phyloP scores from a whole-genome alignment of 768 basidiomycete genomes.

The Boletus subcaerulescens region DNA sequence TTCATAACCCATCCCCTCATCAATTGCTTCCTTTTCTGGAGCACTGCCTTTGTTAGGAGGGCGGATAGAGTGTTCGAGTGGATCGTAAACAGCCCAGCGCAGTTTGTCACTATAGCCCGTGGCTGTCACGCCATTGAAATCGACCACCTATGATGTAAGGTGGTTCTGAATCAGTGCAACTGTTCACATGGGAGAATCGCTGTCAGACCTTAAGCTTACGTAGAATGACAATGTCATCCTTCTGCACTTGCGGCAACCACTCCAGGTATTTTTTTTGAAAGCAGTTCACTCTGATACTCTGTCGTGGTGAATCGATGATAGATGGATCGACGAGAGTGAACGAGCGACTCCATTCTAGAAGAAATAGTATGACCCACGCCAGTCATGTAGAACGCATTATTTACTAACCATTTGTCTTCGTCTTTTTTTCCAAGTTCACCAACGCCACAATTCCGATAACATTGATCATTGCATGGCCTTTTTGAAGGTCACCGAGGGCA shows the following conservation, averaged over 20 bases:
- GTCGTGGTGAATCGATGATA: conserved; percentile 21
- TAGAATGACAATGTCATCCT: conserved; percentile 53
- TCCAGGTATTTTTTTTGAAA: conserved; percentile 48
- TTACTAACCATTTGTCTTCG: conserved; percentile 27
- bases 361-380: neutral
- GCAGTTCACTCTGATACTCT: conserved; percentile 41
- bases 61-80: conserved; percentile 34
- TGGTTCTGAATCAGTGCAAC: neutral
- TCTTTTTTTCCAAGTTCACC: conserved; percentile 12
- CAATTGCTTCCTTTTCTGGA: conserved; percentile 33
- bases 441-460: conserved; percentile 33
- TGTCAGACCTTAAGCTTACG: conserved; percentile 46
- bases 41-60: conserved; percentile 37
- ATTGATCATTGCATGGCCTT: conserved; percentile 20
- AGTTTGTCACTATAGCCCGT: conserved; percentile 46
- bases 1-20: conserved; percentile 35
- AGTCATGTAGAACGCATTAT: neutral
- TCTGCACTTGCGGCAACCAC: conserved; percentile 49
- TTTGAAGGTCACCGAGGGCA: conserved; percentile 13
- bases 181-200: neutral
- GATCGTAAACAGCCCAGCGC: conserved; percentile 55
- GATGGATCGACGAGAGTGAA: conserved; percentile 55
- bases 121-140: conserved; percentile 35
- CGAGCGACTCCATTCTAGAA: conserved; percentile 45
- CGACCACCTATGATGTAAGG: conserved; percentile 28